Evolutionary conservation across 176 grass and related monocot species (phyloP), one percentile per base, ranked within the genome.

Genomic region (Stipa capillata): DNA sequence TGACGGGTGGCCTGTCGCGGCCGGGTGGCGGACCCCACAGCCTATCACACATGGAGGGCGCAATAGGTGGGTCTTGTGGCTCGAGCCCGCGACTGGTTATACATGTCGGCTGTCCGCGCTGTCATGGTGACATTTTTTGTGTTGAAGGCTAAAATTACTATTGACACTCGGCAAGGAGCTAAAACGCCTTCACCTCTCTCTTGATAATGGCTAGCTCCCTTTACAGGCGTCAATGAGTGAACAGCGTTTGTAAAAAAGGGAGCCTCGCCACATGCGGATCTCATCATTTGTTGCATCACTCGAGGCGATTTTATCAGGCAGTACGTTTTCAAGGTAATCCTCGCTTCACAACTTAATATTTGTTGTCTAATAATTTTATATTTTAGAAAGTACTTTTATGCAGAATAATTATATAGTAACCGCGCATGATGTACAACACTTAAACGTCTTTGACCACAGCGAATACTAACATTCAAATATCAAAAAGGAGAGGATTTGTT

Each of bases 321-420:
- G 61, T 84, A 70, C 69, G 39, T 1, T 72, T n/a, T n/a, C 13
- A 25, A 25, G 49, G 14, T 1, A 34, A 85, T 71, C 33, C 20
- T 80, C 77, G 79, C 73, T 90, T 88, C 48, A 3, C 85, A 94
- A 94, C 88, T 91, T 85, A 82, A 85, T 82, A 94, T 69, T 83
- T 94, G 62, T 82, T 88, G 71, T 27, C 24, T 29, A 48, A 39
- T 1, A 21, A 2, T 20, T 59, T 90, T 70, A 85, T 83, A 48
- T 23, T 47, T 69, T 1, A n/a, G 0, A 78, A 63, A 59, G 76
- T n/a, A 45, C 11, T 73, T 85, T 80, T 75, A 0, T 8, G 3
- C 0, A 12, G 0, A 37, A 55, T 42, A 31, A 10, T 73, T 8
- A 65, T 64, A 73, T 37, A 77, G 33, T 55, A 35, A 36, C n/a